Base-by-base conservation (phyloP, 129 eudicot genomes). In the Flaveria sonorensis region DNA sequence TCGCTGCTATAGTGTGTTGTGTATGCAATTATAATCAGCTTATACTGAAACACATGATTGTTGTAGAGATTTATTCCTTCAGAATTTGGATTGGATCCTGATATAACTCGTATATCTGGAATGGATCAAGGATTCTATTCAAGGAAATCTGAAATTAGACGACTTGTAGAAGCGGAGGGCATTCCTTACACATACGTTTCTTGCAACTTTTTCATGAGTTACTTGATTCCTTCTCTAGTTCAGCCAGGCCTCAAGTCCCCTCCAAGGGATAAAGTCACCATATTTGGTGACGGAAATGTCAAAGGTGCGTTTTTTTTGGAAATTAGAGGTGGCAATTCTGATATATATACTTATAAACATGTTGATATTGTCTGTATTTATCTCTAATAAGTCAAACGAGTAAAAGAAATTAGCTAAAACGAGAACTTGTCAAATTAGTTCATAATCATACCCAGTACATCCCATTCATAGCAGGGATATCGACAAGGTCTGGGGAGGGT, bases 41-140 rank as follows among this genome's bases (percentile, higher is more conserved):
- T 48, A 64, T 63, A 66, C 53, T 55, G 48, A 64, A 51, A 42
- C 40, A 65, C 3, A 1, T 36, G 55, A 46, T 78, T 83, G 45
- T 20, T 81, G 76, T 83, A 92, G 98, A 90, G 92, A 83, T 88
- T 90, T 64, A 77, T 93, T 77, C 98, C 98, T 74, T 88, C 98
- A n/a, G 98, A 93, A 79, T 93, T 90, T 59, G 98, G 98, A 40
- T 1, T 75, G 36, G 98, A 93, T 87, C 97, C 98, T 1, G 92
- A 88, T 77, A 93, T 65, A 82, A 86, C 82, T 42, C 85, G 71
- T 71, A 74, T 93, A 70, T 80, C 92, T 32, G 82, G 80, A 24
- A 66, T 90, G 91, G 97, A 90, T 76, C 75, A 90, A 81, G 75
- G 81, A 18, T 93, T 93, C 73, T 93, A 90, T 77, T 83, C 90